Percentiles rank a stretch among this genome's conserved stretches.
Conservation (phyloP, 352 stramenopile species). For the Pythium pyrilobum region DNA sequence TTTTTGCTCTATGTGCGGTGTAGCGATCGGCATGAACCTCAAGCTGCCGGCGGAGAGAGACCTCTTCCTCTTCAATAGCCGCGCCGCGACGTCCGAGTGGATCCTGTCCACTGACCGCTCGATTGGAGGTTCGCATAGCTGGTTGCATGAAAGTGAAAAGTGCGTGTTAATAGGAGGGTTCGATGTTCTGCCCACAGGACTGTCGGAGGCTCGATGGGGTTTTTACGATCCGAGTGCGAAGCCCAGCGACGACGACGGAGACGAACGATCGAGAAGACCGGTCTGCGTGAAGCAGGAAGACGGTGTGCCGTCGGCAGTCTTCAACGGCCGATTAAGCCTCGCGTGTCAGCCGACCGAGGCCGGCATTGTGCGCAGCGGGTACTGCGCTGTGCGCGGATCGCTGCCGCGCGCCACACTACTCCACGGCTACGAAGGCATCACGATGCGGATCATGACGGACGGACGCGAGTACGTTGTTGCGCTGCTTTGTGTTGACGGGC, state of each 20-base stretch:
- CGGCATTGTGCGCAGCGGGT: conserved; percentile 76
- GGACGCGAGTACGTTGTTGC: conserved; percentile 49
- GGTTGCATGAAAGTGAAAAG: not conserved
- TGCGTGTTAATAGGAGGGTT: not conserved
- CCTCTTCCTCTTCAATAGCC: conserved; percentile 70
- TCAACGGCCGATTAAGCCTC: conserved; percentile 63
- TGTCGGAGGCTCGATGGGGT: conserved; percentile 67
- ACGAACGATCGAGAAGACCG: not conserved
- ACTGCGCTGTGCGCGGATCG: conserved; percentile 68
- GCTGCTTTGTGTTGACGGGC: no score
- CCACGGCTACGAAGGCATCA: conserved; percentile 79
- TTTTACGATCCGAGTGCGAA: conserved; percentile 42
- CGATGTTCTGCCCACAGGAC: conserved; percentile 2
- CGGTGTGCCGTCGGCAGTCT: conserved; percentile 50
- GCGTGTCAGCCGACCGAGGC: conserved; percentile 71
- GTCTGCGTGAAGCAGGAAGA: conserved; percentile 46
- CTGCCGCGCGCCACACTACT: conserved; percentile 50
- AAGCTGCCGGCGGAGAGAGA: conserved; percentile 70
- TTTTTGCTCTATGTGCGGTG: not conserved
- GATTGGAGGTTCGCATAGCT: conserved; percentile 51
- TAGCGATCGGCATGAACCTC: conserved; percentile 71
- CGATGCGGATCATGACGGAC: conserved; percentile 85
- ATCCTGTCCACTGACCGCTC: conserved; percentile 69
- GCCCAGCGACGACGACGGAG: not conserved
- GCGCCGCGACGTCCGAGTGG: conserved; percentile 48